Evolutionary conservation across 352 stramenopile genomes (phyloP), one percentile per base, ranked within the genome.

Genomic region (Pythium brachiatum): DNA sequence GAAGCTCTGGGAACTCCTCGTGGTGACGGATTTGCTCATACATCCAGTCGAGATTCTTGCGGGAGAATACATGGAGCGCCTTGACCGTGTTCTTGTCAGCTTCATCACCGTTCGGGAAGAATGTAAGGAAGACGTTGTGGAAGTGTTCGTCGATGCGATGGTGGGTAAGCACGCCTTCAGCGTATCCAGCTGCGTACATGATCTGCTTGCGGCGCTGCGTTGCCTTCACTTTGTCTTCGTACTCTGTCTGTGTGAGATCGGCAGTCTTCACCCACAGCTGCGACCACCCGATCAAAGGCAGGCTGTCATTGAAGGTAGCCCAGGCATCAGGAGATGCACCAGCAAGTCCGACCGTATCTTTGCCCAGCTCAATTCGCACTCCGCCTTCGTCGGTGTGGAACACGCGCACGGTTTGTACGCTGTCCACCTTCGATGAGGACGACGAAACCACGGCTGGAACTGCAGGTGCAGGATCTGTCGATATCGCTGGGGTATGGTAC

Each of bases 71-170:
- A 27, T 76, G 62, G 5, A 88, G 52, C 7, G 56, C 59, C 3
- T 53, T 43, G 9, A 76, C 36, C 0, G 67, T 73, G 18, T 71
- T 63, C 9, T 69, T 63, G 26, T 82, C 76, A 1, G 50, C 52
- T 6, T 68, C 48, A 34, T 78, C 66, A 25, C 60, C 58, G n/a
- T 65, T 74, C 16, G 65, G 65, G 57, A 83, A 86, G 69, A 87
- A 80, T 55, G 75, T 76, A 12, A 66, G 23, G 34, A 75, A 78
- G 15, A 83, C 73, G 48, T 88, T 88, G 52, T 60, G 58, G 51
- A 79, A 88, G 60, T 90, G 81, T 53, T 88, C 54, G 60, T 86
- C 73, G 46, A 90, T 90, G 20, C 77, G 77, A n/a, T 74, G 73
- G 44, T 87, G 78, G 2, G 79, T 90, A 18, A 90, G 62, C 27